Percentiles rank a stretch among this genome's conserved stretches.
phyloP scores from a whole-genome alignment of 371 early-diverging fungal species.

The Nematocida sp. region DNA sequence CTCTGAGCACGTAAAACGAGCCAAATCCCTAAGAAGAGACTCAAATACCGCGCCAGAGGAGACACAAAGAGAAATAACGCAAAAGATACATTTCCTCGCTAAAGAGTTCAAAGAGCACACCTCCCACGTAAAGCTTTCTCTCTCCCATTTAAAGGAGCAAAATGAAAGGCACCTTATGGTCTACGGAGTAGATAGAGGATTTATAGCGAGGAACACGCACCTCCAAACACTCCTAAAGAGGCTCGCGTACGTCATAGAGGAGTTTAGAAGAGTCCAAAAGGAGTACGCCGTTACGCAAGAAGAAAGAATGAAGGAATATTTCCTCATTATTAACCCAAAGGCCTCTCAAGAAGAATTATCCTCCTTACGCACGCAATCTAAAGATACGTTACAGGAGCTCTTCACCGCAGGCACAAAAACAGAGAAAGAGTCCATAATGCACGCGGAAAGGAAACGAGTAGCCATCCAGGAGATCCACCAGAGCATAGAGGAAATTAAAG shows the following conservation, averaged over 20 bases:
- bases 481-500: constrained; percentile 42
- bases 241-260: constrained; percentile 34
- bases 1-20: constrained; percentile 29
- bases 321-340: constrained; percentile 65
- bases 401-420: constrained; percentile 40
- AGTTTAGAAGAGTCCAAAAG: constrained; percentile 42
- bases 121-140: not conserved
- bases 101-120: constrained; percentile 38
- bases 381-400: constrained; percentile 19
- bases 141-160: constrained; percentile 33
- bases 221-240: constrained; percentile 35
- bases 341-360: constrained; percentile 63
- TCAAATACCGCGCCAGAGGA: not conserved
- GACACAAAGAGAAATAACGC: not conserved
- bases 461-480: constrained; percentile 33
- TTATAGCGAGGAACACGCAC: constrained; percentile 25
- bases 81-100: constrained; percentile 21
- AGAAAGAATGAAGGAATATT: constrained; percentile 60
- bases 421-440: constrained; percentile 29
- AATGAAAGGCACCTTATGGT: constrained; percentile 16
- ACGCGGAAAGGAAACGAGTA: constrained; percentile 36
- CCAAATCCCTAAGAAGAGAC: constrained; percentile 20
- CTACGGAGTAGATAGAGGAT: constrained; percentile 37
- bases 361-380: constrained; percentile 3
- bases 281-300: constrained; percentile 55